These are phyloP conservation scores for Pholiota conissans DNA, from an alignment of 768 basidiomycete species.

Conservation along the genomic window DNA sequence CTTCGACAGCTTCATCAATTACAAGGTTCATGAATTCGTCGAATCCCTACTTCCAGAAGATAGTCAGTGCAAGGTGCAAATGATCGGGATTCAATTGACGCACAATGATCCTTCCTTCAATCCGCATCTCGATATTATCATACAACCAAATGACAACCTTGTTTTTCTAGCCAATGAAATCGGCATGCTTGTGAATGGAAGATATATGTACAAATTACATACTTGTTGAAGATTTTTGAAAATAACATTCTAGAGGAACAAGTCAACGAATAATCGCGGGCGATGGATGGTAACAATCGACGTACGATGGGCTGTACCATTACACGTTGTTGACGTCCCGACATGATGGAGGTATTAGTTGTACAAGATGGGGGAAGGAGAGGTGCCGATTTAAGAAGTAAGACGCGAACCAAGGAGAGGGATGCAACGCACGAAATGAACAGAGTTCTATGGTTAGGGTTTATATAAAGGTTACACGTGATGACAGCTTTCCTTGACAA, in stretches of 20 bases:
- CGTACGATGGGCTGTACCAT: conserved; percentile 99
- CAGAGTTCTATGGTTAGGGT: conserved; percentile 15
- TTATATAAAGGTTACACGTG: conserved; percentile 21
- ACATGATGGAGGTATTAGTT: conserved; percentile 57
- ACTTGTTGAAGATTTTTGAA: conserved; percentile 97
- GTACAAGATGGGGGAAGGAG: conserved; percentile 11
- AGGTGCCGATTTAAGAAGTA: conserved; percentile 14
- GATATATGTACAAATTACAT: conserved; percentile 7
- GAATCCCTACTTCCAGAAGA: conserved; percentile 80
- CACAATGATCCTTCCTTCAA: conserved; percentile 95
- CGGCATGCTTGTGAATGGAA: neutral
- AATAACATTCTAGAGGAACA: conserved; percentile 77
- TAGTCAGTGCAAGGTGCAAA: neutral
- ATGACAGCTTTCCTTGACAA: conserved; percentile 8
- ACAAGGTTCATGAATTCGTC: conserved; percentile 99
- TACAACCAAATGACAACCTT: conserved; percentile 95
- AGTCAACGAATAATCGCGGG: conserved; percentile 10
- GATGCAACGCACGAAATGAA: neutral
- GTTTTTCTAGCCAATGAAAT: conserved; percentile 51
- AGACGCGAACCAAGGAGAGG: conserved; percentile 13
- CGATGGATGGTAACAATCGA: conserved; percentile 10
- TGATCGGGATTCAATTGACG: conserved; percentile 31
- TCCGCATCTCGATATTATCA: conserved; percentile 95
- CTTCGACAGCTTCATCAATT: conserved; percentile 90
- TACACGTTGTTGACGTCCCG: conserved; percentile 90